Evolutionary conservation across 305 asterid genomes (phyloP).

Genomic region (Fraxinus xanthoxyloides): DNA sequence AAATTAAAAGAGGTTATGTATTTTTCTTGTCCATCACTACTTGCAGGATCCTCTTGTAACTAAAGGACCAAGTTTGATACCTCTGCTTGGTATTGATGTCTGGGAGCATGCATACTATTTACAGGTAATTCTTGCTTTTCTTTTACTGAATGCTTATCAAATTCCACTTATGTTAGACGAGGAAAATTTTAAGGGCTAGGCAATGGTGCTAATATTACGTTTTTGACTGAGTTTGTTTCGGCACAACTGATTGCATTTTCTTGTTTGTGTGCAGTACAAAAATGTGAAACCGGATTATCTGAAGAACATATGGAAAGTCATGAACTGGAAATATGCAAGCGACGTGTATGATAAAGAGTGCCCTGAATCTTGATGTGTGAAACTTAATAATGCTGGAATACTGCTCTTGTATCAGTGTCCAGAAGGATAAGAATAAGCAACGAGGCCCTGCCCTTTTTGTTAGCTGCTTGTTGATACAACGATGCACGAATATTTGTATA

Average conservation of each 20-base stretch:
- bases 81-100: too few species aligned
- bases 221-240: not conserved
- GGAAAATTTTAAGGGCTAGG: too few species aligned
- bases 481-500: not conserved
- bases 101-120: too few species aligned
- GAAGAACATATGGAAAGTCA: conserved; percentile 37
- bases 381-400: not conserved
- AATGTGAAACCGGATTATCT: conserved; percentile 39
- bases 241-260: not conserved
- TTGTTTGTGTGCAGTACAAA: conserved; percentile 32
- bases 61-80: too few species aligned
- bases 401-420: not conserved
- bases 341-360: conserved; percentile 23
- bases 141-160: too few species aligned
- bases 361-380: not conserved
- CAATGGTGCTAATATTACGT: not conserved
- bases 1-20: too few species aligned
- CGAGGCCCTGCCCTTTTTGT: not conserved
- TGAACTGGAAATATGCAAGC: conserved; percentile 38
- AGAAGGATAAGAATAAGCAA: not conserved
- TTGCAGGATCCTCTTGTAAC: too few species aligned
- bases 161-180: too few species aligned
- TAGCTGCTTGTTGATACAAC: not conserved
- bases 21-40: too few species aligned
- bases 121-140: too few species aligned